These are phyloP conservation scores for Pythium rhizo-oryzae DNA, from an alignment of 352 stramenopile species.

Conservation along the genomic window DNA sequence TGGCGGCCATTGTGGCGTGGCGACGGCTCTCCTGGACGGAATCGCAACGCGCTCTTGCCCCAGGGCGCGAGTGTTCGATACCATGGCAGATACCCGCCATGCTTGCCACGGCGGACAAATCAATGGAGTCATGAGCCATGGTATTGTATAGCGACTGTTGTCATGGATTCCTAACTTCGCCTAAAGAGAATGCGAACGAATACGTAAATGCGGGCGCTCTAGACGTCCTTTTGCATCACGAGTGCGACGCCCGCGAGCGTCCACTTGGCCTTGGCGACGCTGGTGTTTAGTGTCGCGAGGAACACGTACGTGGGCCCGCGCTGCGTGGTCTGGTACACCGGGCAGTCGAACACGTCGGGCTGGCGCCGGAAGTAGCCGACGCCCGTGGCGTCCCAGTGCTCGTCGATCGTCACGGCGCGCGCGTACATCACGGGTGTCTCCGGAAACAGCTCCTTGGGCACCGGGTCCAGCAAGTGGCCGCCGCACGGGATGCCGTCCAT, in stretches of 20 bases:
- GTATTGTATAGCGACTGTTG: too few species aligned
- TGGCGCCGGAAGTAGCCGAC: slow-evolving; percentile 94
- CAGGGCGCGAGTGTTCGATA: too few species aligned
- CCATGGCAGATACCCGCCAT: too few species aligned
- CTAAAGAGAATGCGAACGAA: background rate
- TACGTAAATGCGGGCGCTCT: slow-evolving; percentile 1
- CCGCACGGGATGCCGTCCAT: slow-evolving; percentile 86
- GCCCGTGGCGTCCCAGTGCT: slow-evolving; percentile 92
- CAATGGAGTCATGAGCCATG: too few species aligned
- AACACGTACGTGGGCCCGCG: slow-evolving; percentile 97
- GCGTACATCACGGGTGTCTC: slow-evolving; percentile 92
- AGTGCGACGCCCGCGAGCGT: slow-evolving; percentile 92
- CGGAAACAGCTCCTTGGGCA: slow-evolving; percentile 94
- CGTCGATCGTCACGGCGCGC: slow-evolving; percentile 92
- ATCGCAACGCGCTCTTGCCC: too few species aligned
- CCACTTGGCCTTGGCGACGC: slow-evolving; percentile 89
- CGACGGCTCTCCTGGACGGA: too few species aligned
- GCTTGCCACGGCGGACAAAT: too few species aligned
- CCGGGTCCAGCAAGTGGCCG: slow-evolving; percentile 87
- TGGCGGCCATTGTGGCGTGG: too few species aligned
- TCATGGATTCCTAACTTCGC: too few species aligned
- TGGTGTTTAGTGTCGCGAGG: slow-evolving; percentile 93
- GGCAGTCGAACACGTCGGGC: slow-evolving; percentile 92
- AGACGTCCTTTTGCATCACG: slow-evolving; percentile 91
- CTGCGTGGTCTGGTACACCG: slow-evolving; percentile 96